Base-by-base conservation (phyloP, 2,329 filamentous ascomycete genomes). In the Pyrenophora graminea region DNA sequence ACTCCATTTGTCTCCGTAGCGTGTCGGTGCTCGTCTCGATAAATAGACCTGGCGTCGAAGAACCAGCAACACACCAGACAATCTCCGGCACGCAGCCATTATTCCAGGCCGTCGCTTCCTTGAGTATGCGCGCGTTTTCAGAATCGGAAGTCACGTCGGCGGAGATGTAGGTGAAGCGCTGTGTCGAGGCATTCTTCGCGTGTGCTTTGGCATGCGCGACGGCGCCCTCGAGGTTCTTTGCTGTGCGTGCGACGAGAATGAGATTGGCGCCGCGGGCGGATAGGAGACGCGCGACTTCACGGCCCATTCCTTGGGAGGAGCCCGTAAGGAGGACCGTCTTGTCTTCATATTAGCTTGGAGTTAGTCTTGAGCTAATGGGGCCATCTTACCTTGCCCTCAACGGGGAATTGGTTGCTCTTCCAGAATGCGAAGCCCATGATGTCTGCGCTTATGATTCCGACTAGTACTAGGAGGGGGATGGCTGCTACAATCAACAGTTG, bases 261-360 rank as follows among this genome's bases (percentile, higher is more conserved):
- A 99, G 72, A 72, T 91, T 90, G 53, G 94, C 93, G 39, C 94
- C 94, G 72, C 91, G 92, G 42, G 82, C 78, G 2, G 93, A 83
- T 38, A 99, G 84, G 60, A 91, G 81, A 44, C 84, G 81, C 4
- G 87, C 91, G 17, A 87, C 84, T 44, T 85, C 85, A 62, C 86
- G 85, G 53, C 94, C 94, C 88, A 97, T 90, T 51, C 94, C 94
- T 69, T 97, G 90, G 0, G 94, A 97, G 27, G 87, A 91, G 39
- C 94, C 94, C 0, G 94, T 99, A 45, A 99, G 79, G 48, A 97
- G 79, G 45, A 95, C 81, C 2, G 92, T 96, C 91, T 96, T 3
- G 48, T 48, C 4, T 39, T 4, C 17, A 25, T 25, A 9, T 25
- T 25, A 25, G 23, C 23, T 9, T 9, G 8, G 23, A 8, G 23